Conservation (phyloP, 768 basidiomycete genomes). For the Hypholoma fasciculare region DNA sequence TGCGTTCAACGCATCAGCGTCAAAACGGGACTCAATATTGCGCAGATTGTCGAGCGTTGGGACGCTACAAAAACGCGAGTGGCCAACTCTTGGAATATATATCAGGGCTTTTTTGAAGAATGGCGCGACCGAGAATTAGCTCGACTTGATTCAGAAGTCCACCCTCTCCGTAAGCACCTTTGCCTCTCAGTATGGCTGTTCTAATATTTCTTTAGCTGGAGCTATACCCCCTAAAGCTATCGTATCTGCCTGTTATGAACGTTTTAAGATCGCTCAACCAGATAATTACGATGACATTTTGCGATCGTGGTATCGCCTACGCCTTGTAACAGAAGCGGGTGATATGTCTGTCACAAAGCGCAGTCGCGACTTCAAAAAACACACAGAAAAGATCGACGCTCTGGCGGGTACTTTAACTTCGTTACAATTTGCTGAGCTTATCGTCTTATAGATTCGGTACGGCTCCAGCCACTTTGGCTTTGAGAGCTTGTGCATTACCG, state of each 20-base stretch:
- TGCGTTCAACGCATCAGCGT: not conserved
- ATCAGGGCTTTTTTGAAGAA: constrained; percentile 5
- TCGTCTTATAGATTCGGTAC: not conserved
- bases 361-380: not conserved
- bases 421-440: not conserved
- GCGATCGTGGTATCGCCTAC: not conserved
- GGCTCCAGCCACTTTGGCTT: constrained; percentile 1
- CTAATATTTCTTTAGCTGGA: not conserved
- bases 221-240: not conserved
- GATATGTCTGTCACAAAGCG: not conserved
- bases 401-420: not conserved
- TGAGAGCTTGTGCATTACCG: constrained; percentile 2
- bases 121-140: not conserved
- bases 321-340: not conserved
- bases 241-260: constrained; percentile 1
- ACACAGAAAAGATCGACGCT: not conserved
- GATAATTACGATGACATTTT: constrained; percentile 1
- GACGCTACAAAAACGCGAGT: not conserved
- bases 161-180: not conserved
- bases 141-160: not conserved
- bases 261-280: not conserved
- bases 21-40: not conserved
- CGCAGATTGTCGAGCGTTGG: constrained; percentile 6
- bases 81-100: constrained; percentile 4
- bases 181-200: not conserved